Percentiles rank a stretch among this genome's conserved stretches.
phyloP scores from a whole-genome alignment of 139 green algal genomes.

The Dunaliella sp. region DNA sequence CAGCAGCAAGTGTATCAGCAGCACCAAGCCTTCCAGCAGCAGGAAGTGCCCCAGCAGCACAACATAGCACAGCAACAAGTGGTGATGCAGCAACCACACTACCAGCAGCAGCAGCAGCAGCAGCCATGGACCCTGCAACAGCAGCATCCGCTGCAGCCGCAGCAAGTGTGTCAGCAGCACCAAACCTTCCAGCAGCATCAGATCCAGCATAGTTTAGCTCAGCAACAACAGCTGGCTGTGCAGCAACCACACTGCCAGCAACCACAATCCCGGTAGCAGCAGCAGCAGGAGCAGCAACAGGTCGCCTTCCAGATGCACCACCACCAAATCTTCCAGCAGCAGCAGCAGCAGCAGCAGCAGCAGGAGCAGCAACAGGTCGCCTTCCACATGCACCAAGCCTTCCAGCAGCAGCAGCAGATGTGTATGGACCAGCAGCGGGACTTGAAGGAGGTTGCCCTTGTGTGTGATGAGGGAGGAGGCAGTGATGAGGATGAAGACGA shows the following conservation, averaged over 20 bases:
- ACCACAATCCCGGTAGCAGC: background rate
- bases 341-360: background rate
- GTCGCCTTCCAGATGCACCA: no score
- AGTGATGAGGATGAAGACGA: no score
- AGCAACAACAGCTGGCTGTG: no score
- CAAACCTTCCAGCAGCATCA: background rate
- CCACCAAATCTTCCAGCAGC: background rate
- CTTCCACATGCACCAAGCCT: background rate
- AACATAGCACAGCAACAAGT: background rate
- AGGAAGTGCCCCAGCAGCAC: background rate
- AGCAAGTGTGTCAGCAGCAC: background rate
- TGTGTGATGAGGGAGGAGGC: no score
- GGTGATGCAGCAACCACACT: background rate
- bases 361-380: background rate
- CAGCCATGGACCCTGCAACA: no score
- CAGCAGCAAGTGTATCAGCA: background rate
- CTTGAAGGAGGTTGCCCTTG: no score
- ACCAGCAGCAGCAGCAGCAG: background rate
- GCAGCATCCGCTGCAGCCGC: background rate
- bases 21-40: background rate
- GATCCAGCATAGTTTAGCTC: no score
- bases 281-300: slow-evolving; percentile 8
- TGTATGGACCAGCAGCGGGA: no score
- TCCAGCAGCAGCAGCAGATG: background rate
- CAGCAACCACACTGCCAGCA: slow-evolving; percentile 4